These are phyloP conservation scores for Eimeria sp. DNA, from an alignment of 169 alveolate genomes.

Conservation along the genomic window DNA sequence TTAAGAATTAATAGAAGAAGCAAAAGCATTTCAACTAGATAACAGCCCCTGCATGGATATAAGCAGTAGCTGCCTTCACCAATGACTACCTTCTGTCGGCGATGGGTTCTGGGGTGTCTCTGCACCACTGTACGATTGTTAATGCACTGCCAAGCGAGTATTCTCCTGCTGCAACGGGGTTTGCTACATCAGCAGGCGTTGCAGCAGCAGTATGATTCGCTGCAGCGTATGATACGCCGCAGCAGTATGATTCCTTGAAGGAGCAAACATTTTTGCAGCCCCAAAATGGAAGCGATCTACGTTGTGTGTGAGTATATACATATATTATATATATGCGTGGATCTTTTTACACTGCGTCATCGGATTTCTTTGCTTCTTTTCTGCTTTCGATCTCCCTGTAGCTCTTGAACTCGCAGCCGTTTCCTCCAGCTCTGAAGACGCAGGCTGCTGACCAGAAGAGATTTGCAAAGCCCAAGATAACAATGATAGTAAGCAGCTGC, in stretches of 20 bases:
- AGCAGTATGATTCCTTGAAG: not conserved
- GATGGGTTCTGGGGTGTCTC: not conserved
- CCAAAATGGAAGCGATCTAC: not conserved
- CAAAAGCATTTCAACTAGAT: not conserved
- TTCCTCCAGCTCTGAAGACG: constrained; percentile 51
- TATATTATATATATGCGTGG: too few relatives aligned
- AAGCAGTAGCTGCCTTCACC: not conserved
- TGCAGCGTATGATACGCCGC: not conserved
- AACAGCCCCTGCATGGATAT: not conserved
- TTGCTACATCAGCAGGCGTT: not conserved
- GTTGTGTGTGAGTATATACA: not conserved
- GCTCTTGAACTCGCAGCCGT: constrained; percentile 48
- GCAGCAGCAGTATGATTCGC: not conserved
- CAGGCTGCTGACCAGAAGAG: constrained; percentile 37
- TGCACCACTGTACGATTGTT: not conserved
- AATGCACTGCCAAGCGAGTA: not conserved
- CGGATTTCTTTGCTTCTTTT: constrained; percentile 85
- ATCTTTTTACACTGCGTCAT: not conserved
- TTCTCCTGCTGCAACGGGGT: not conserved
- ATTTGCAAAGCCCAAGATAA: constrained; percentile 40
- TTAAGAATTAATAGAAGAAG: not conserved
- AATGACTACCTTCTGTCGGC: not conserved
- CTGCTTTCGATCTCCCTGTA: constrained; percentile 85
- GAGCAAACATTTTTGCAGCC: not conserved
- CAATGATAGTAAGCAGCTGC: constrained; percentile 11